Conservation (phyloP, 2,329 filamentous ascomycete genomes). For the Penicillium sclerotigenum region DNA sequence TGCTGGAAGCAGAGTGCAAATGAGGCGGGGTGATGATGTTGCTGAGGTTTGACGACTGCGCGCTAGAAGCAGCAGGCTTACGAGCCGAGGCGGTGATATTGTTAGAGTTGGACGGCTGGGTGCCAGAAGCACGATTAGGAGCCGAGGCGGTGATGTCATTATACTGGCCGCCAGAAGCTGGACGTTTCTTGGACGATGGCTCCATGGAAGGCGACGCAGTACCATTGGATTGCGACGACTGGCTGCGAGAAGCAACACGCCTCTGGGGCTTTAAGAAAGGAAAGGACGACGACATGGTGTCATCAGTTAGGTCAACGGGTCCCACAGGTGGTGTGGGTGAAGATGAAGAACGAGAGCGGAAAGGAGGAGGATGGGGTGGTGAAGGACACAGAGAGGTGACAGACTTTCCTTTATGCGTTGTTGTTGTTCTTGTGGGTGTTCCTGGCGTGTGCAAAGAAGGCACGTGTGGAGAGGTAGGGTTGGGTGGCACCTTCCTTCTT, state of each 20-base stretch:
- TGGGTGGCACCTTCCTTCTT: neutral
- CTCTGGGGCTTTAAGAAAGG: neutral
- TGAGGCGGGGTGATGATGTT: neutral
- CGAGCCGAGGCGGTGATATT: fast-evolving
- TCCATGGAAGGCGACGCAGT: neutral
- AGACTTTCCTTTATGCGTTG: neutral
- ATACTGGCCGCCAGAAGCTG: neutral
- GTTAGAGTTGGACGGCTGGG: fast-evolving
- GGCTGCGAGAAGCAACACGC: neutral
- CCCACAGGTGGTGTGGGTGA: neutral
- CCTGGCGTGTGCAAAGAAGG: neutral
- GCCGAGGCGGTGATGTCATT: neutral
- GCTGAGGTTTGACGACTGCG: neutral
- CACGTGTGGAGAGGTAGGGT: neutral
- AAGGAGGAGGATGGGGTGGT: neutral
- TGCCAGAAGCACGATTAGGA: neutral
- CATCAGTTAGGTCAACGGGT: neutral
- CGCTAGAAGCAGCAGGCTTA: neutral
- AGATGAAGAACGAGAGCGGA: neutral
- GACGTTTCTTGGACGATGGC: neutral
- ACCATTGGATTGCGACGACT: neutral
- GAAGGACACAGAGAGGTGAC: neutral
- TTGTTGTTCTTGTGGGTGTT: neutral
- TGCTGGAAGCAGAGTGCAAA: neutral
- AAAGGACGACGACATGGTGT: neutral